Base-by-base conservation (phyloP, 176 grass and related monocot species). In the Tillandsia fasciculata region DNA sequence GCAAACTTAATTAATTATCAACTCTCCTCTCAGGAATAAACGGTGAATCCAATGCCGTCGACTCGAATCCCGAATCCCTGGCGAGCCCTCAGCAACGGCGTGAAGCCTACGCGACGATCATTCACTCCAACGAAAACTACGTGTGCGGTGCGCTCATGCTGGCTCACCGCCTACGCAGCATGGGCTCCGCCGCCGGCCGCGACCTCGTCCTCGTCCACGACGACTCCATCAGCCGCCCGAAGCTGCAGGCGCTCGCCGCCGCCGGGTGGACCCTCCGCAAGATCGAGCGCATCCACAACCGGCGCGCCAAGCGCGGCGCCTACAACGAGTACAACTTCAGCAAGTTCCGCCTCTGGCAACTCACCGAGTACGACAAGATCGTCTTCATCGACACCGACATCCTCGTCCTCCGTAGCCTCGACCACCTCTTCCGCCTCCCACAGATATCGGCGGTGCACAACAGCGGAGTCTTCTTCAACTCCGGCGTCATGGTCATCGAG, bases 321-420 rank as follows among this genome's bases (percentile, higher is more conserved):
- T 97, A 97, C 79, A 97, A 97, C 72, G 93, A 97, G 81, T 87
- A 97, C 86, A 97, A 97, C 84, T 97, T 92, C 93, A 97, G 93
- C 89, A 97, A 97, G 87, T 89, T 97, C 79, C 86, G 93, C 58
- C 82, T 97, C 26, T 97, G 93, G 93, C 93, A 90, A 82, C 89
- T 97, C 22, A 17, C 79, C 2, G 84, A 90, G 22, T 97, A 97
- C 79, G 77, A 85, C 59, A 83, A 86, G 67, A 78, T 97, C 12
- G 84, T 97, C 50, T 97, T 97, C 81, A 65, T 97, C 51, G 93
- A 97, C 85, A 82, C 93, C 65, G 93, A 97, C 78, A 87, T 97
- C 20, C 20, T 20, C 20, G 0, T 20, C 20, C 20, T 20, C 20
- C 20, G 20, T 20, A 20, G 20, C 20, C 89, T 92, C 11, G 93